phyloP scores from a whole-genome alignment of 2,329 filamentous ascomycete species.

The Furcasterigmium furcatum region DNA sequence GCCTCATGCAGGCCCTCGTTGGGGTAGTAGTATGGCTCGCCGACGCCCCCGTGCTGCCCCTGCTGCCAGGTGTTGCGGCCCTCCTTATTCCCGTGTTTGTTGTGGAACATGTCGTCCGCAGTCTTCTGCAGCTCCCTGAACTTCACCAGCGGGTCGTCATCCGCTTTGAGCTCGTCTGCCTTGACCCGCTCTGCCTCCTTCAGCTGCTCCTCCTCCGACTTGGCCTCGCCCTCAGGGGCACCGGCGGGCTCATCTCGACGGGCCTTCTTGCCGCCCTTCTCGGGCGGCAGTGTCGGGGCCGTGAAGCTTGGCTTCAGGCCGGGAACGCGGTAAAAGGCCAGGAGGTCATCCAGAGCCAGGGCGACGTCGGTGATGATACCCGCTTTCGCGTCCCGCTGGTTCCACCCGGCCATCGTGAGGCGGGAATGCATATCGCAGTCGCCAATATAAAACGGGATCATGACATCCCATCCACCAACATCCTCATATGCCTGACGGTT shows the following conservation, averaged over 20 bases:
- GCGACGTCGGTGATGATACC: conserved; percentile 44
- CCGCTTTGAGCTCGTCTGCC: not conserved
- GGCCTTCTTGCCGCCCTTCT: conserved; percentile 1
- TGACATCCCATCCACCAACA: conserved; percentile 53
- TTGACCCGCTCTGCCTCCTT: conserved; percentile 2
- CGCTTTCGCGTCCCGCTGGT: conserved; percentile 29
- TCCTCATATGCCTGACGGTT: conserved; percentile 48
- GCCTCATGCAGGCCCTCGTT: conserved; percentile 38
- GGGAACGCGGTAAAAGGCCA: conserved; percentile 41
- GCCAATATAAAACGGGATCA: conserved; percentile 55
- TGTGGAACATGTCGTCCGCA: conserved; percentile 32
- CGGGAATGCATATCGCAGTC: conserved; percentile 55
- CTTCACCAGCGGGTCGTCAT: conserved; percentile 4
- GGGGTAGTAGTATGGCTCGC: conserved; percentile 51
- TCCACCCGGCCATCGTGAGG: conserved; percentile 42
- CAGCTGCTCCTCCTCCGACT: conserved; percentile 4
- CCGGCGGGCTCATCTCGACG: conserved; percentile 3
- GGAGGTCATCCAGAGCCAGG: conserved; percentile 39
- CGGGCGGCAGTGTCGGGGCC: conserved; percentile 29
- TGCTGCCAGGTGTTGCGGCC: conserved; percentile 50
- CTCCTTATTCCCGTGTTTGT: conserved; percentile 34
- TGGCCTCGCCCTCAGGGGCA: conserved; percentile 11
- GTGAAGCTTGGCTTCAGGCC: conserved; percentile 28
- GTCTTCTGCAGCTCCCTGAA: conserved; percentile 12
- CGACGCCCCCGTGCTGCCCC: conserved; percentile 45